A percentile compares a stretch with the other conserved stretches of the same genome.
These are phyloP conservation scores for Diospyros kaki DNA, from an alignment of 148 eudicot species.

Conservation along the genomic window DNA sequence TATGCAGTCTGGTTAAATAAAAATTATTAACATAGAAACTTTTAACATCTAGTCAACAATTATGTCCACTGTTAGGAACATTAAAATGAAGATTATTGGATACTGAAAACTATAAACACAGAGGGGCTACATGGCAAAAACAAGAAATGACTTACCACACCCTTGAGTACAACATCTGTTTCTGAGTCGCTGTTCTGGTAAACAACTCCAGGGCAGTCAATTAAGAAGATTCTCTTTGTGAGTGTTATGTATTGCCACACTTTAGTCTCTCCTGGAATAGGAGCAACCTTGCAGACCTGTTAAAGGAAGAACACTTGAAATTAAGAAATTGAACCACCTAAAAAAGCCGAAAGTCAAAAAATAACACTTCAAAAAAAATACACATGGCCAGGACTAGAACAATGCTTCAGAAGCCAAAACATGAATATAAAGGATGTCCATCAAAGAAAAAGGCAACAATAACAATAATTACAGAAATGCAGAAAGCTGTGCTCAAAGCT, in stretches of 20 bases:
- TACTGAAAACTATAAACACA: too few species aligned
- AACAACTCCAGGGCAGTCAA: slow-evolving; percentile 96
- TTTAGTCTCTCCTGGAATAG: slow-evolving; percentile 98
- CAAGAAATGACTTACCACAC: slow-evolving; percentile 75
- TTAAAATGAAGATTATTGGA: too few species aligned
- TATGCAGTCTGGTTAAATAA: too few species aligned
- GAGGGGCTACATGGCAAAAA: not conserved
- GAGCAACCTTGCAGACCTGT: slow-evolving; percentile 92
- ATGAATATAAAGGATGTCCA: too few species aligned
- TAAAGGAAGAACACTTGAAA: not conserved
- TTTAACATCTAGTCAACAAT: too few species aligned
- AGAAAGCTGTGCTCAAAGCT: not conserved
- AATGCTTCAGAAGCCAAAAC: not conserved
- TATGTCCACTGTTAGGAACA: too few species aligned
- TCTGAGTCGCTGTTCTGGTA: slow-evolving; percentile 71
- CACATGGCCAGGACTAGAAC: not conserved
- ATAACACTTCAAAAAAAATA: not conserved
- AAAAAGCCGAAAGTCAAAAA: too few species aligned
- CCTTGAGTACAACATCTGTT: slow-evolving; percentile 93
- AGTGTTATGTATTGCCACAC: slow-evolving; percentile 95
- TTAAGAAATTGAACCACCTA: not conserved
- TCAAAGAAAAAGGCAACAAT: too few species aligned
- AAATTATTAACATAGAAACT: too few species aligned
- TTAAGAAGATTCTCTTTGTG: slow-evolving; percentile 78
- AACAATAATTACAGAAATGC: not conserved